phyloP scores from a whole-genome alignment of 768 basidiomycete species.

The Naganishia kalamii region DNA sequence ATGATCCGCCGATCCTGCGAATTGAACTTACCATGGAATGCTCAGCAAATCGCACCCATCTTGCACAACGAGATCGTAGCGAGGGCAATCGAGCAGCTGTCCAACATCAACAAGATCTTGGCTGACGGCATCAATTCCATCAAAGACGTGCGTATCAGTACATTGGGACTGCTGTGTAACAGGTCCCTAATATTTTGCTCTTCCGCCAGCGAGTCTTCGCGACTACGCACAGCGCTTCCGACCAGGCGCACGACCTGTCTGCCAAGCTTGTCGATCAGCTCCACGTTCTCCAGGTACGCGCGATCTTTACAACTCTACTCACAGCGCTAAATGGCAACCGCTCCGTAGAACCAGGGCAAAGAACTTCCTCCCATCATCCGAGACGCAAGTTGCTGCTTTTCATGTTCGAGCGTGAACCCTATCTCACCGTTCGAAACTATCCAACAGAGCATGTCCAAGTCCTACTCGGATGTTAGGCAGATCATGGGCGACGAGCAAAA shows the following conservation, averaged over 20 bases:
- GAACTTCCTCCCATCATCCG: conserved; percentile 20
- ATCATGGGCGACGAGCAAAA: conserved; percentile 18
- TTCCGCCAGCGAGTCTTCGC: conserved; percentile 10
- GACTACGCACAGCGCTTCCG: conserved; percentile 14
- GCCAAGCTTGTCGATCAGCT: conserved; percentile 19
- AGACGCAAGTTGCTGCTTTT: conserved; percentile 5
- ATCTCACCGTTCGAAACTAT: not conserved
- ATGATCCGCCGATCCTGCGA: no score
- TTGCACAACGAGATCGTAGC: conserved; percentile 22
- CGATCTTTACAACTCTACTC: not conserved
- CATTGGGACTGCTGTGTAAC: no score
- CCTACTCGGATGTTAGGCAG: conserved; percentile 20
- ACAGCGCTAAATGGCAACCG: not conserved
- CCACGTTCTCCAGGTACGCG: conserved; percentile 12
- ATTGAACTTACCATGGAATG: not conserved
- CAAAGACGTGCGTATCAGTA: conserved; percentile 23
- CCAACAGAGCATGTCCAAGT: conserved; percentile 13
- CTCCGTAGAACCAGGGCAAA: conserved; percentile 12
- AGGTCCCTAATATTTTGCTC: not conserved
- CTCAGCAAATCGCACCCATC: conserved; percentile 19
- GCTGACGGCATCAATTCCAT: conserved; percentile 2
- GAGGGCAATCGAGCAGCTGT: conserved; percentile 22
- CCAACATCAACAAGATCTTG: conserved; percentile 15
- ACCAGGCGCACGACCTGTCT: conserved; percentile 18
- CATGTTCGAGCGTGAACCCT: not conserved